Evolutionary conservation across 345 rosid genomes (phyloP).

Genomic region (Aquilaria sinensis): DNA sequence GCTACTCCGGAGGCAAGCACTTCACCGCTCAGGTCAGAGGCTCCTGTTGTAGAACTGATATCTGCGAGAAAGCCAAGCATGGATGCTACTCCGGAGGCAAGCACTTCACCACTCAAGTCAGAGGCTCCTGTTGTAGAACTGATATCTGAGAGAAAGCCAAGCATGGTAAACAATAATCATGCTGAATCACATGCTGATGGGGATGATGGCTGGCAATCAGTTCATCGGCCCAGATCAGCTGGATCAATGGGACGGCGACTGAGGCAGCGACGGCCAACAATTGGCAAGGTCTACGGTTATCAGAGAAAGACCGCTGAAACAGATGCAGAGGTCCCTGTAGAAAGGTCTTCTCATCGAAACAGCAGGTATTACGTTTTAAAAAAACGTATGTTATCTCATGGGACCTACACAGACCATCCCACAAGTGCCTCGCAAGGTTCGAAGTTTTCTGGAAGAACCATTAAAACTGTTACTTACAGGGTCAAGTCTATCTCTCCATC

Average conservation of each 20-base stretch:
- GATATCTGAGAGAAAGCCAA: slow-evolving; percentile 30
- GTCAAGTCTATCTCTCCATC: slow-evolving; percentile 63
- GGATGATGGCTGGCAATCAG: slow-evolving; percentile 97
- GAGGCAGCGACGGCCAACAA: slow-evolving; percentile 78
- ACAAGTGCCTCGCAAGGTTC: slow-evolving; percentile 47
- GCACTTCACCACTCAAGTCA: slow-evolving; percentile 29
- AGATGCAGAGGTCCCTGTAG: slow-evolving; percentile 41
- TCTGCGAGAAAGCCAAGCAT: slow-evolving; percentile 27
- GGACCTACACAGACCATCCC: slow-evolving; percentile 54
- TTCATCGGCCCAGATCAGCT: slow-evolving; percentile 85
- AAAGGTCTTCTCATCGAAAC: slow-evolving; percentile 51
- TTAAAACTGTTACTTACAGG: slow-evolving; percentile 78
- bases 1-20: slow-evolving; percentile 32
- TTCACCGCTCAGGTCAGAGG: slow-evolving; percentile 33
- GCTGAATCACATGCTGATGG: slow-evolving; percentile 57
- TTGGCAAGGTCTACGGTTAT: slow-evolving; percentile 63
- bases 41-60: slow-evolving; percentile 38
- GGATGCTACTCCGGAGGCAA: slow-evolving; percentile 31
- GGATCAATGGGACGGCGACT: slow-evolving; percentile 62
- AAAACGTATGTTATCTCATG: slow-evolving; percentile 60
- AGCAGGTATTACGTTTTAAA: slow-evolving; percentile 55
- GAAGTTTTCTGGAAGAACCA: slow-evolving; percentile 74
- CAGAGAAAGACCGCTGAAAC: slow-evolving; percentile 66
- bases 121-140: slow-evolving; percentile 42
- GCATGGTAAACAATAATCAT: slow-evolving; percentile 22